Evolutionary conservation across 2,329 filamentous ascomycete genomes (phyloP).

Genomic region (Fusarium proliferatum): DNA sequence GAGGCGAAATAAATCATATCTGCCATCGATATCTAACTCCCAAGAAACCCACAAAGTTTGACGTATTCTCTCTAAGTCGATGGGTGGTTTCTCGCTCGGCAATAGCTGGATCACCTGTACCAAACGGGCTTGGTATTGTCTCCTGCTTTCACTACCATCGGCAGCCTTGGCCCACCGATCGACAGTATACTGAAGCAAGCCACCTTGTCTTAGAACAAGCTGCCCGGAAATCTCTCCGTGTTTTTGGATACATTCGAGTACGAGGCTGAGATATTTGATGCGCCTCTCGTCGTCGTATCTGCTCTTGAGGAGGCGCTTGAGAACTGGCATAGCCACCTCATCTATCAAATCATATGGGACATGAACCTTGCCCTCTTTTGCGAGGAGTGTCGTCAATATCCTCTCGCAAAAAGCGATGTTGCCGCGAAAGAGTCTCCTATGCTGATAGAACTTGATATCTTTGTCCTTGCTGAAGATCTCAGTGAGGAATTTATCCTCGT

Average conservation of each 20-base stretch:
- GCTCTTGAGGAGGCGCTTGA: constrained; percentile 34
- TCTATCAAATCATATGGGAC: constrained; percentile 35
- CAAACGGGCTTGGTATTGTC: background rate
- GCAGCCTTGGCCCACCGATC: constrained; percentile 25
- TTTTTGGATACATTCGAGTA: constrained; percentile 17
- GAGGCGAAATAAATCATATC: constrained; percentile 41
- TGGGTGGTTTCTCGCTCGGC: background rate
- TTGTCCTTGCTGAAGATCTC: constrained; percentile 25
- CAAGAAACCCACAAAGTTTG: background rate
- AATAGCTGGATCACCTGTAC: constrained; percentile 15
- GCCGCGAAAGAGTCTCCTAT: constrained; percentile 26
- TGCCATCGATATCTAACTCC: background rate
- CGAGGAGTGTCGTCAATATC: constrained; percentile 23
- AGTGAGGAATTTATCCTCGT: constrained; percentile 28
- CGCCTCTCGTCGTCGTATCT: constrained; percentile 16
- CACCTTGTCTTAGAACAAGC: background rate
- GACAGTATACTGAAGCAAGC: constrained; percentile 23
- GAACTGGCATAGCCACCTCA: constrained; percentile 33
- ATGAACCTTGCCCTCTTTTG: constrained; percentile 1
- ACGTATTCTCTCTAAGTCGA: background rate
- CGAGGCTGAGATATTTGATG: constrained; percentile 27
- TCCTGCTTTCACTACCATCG: background rate
- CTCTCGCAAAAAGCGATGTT: constrained; percentile 25
- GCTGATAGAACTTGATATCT: background rate
- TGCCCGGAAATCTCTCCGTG: background rate